Evolutionary conservation across 805 yeast species (phyloP).

Genomic region (Yarrowia keelungensis): DNA sequence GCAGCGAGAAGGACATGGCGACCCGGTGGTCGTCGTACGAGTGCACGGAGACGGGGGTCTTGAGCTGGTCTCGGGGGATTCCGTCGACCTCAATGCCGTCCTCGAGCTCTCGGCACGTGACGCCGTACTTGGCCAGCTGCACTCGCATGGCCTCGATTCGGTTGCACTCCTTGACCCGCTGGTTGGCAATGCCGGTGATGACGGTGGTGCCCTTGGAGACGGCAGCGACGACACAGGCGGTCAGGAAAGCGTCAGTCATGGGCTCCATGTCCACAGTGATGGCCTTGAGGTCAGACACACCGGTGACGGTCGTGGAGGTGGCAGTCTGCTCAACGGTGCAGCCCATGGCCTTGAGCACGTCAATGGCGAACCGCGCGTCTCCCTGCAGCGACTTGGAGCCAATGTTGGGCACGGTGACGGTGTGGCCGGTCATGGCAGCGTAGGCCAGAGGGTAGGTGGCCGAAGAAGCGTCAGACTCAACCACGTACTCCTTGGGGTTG

Average conservation of each 20-base stretch:
- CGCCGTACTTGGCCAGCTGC: slow-evolving; percentile 90
- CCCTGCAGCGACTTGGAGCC: slow-evolving; percentile 94
- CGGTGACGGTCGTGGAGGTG: slow-evolving; percentile 84
- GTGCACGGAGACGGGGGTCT: slow-evolving; percentile 70
- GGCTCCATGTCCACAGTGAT: slow-evolving; percentile 96
- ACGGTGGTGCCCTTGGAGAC: slow-evolving; percentile 74
- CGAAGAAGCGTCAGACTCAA: slow-evolving; percentile 96
- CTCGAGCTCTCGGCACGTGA: slow-evolving; percentile 78
- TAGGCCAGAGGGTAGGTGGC: slow-evolving; percentile 98
- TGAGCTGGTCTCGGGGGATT: slow-evolving; percentile 54
- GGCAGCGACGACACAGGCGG: slow-evolving; percentile 98
- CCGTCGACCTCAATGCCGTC: slow-evolving; percentile 94
- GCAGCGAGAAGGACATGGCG: slow-evolving; percentile 93
- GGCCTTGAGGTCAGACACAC: slow-evolving; percentile 70
- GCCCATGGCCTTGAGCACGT: slow-evolving; percentile 94
- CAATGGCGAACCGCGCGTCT: slow-evolving; percentile 94
- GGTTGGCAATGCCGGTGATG: slow-evolving; percentile 96
- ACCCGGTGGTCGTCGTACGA: slow-evolving; percentile 97
- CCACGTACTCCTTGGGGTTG: slow-evolving; percentile 83
- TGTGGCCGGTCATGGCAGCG: slow-evolving; percentile 94
- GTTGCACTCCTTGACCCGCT: slow-evolving; percentile 96
- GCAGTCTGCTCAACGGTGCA: slow-evolving; percentile 84
- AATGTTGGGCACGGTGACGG: slow-evolving; percentile 92
- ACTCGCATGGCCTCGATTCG: slow-evolving; percentile 93
- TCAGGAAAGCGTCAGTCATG: slow-evolving; percentile 97